These are phyloP conservation scores for Circinella minor DNA, from an alignment of 371 early-diverging fungal species.

Conservation along the genomic window DNA sequence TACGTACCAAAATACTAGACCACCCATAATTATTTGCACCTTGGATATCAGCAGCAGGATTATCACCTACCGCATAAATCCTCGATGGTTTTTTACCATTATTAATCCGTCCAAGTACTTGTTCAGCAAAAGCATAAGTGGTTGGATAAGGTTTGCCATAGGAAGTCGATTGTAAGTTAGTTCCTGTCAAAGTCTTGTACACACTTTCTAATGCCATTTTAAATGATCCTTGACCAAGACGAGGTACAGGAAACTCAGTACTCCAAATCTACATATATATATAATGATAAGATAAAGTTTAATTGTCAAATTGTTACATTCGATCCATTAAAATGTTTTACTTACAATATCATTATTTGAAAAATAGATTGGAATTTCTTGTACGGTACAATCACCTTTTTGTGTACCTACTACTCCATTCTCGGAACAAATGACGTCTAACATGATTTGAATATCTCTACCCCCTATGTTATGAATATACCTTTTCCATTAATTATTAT, in stretches of 20 bases:
- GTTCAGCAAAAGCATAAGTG: slow-evolving; percentile 78
- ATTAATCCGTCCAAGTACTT: slow-evolving; percentile 29
- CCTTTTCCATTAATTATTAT: background rate
- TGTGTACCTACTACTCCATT: slow-evolving; percentile 67
- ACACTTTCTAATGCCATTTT: slow-evolving; percentile 68
- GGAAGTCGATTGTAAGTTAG: slow-evolving; percentile 64
- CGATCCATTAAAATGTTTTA: background rate
- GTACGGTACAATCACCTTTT: slow-evolving; percentile 42
- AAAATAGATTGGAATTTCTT: slow-evolving; percentile 78
- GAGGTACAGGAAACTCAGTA: slow-evolving; percentile 78
- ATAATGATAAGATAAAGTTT: too few relatives aligned
- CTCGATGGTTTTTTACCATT: slow-evolving; percentile 23
- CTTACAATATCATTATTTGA: slow-evolving; percentile 67
- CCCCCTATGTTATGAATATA: slow-evolving; percentile 54
- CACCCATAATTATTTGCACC: slow-evolving; percentile 88
- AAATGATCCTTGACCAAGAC: slow-evolving; percentile 86
- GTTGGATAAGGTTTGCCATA: slow-evolving; percentile 85
- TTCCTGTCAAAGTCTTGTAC: slow-evolving; percentile 37
- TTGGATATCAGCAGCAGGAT: slow-evolving; percentile 76
- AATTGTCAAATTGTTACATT: background rate
- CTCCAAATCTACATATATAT: slow-evolving; percentile 69
- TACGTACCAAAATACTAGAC: slow-evolving; percentile 80
- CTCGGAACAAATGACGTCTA: slow-evolving; percentile 74
- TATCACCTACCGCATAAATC: slow-evolving; percentile 77
- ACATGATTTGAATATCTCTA: slow-evolving; percentile 81